Conservation (phyloP, 441 rosid genomes). For the Syzygium malaccense region DNA sequence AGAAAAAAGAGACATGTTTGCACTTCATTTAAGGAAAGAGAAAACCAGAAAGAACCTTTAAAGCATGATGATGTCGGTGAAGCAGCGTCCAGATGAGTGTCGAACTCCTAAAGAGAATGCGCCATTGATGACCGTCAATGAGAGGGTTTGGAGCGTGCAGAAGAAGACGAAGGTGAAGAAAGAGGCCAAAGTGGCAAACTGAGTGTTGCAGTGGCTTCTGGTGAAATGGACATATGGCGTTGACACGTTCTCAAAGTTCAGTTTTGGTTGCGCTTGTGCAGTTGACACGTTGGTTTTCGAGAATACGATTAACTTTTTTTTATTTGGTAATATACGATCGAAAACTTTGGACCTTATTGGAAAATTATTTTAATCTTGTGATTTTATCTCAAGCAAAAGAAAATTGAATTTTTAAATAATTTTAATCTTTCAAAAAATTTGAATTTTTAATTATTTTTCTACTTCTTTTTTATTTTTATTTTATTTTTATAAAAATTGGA, state of each 20-base stretch:
- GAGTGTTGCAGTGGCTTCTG: neutral
- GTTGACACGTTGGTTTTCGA: neutral
- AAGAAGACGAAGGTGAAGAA: neutral
- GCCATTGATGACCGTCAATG: neutral
- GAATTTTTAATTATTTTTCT: no score
- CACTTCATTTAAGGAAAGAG: neutral
- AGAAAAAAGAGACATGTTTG: neutral
- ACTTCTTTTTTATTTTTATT: no score
- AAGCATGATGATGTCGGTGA: neutral
- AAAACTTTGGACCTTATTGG: no score
- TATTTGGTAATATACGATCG: no score
- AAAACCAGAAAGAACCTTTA: neutral
- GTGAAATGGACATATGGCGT: neutral
- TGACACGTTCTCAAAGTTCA: neutral
- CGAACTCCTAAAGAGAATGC: neutral
- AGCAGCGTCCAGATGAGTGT: neutral
- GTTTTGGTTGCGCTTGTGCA: neutral
- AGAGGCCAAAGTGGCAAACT: neutral
- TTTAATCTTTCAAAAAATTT: no score
- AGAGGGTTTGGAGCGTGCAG: neutral
- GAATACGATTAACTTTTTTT: no score
- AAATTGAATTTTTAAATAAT: no score
- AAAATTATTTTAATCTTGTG: no score
- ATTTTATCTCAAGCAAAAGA: no score
- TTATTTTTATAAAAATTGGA: no score